Evolutionary conservation across 352 stramenopile species (phyloP), one percentile per base, ranked within the genome.

Genomic region (Globisporangium spinosum): DNA sequence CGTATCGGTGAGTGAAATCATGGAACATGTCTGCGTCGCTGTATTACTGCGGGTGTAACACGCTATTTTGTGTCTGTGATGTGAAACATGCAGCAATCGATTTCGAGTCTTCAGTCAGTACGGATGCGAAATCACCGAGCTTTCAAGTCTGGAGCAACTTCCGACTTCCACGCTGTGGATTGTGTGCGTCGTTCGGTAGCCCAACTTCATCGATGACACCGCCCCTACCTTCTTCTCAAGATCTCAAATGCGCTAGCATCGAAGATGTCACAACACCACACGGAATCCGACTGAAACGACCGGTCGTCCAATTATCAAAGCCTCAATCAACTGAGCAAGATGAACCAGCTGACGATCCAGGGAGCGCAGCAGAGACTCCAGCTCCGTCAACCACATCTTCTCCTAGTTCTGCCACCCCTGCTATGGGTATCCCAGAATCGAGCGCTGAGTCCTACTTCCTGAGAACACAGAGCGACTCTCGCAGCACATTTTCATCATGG

Each of bases 121-220:
- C 12, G 20, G 27, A 40, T 40, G 54, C 38, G 13, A 54, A 35
- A 45, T 25, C 22, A 29, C 1, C 27, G 13, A 25, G 20, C 7
- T 79, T 65, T 47, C 75, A 87, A 51, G 66, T 77, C 38, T 90
- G 80, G 82, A 40, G 43, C 23, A 67, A 76, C 2, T 65, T 89
- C 0, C 64, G 68, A n/a, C 68, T 89, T 1, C 80, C 82, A 68
- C 82, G 70, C 0, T 90, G 82, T 60, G 80, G 81, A 23, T 74
- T 77, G 3, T 90, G 82, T 34, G 74, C 75, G 45, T n/a, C 60
- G 2, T 89, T 89, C 78, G 79, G 79, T 29, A 57, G 25, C 29
- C 27, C 53, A 38, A 8, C 9, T 38, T 43, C n/a, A 38, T 59
- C 17, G 34, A 55, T 20, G 43, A 12, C 8, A n/a, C n/a, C 25